phyloP scores from a whole-genome alignment of 208 protist species.

The Strigomonas oncopelti region DNA sequence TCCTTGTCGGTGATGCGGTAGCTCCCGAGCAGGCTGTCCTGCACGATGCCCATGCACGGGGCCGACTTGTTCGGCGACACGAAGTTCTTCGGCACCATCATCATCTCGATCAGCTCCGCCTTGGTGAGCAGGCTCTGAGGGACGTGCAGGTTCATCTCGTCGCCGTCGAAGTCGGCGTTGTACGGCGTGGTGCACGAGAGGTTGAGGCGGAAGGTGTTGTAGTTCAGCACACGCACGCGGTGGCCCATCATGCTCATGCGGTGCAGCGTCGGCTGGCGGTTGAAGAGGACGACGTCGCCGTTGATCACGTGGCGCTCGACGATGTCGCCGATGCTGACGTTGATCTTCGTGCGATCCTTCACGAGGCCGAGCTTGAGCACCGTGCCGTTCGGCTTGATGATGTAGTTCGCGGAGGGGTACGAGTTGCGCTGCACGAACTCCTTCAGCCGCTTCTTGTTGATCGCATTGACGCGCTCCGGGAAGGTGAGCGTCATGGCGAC shows the following conservation, averaged over 20 bases:
- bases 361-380: slow-evolving; percentile 91
- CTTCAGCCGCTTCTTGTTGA: slow-evolving; percentile 96
- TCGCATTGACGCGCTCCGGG: slow-evolving; percentile 98
- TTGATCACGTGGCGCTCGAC: slow-evolving; percentile 98
- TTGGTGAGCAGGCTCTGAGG: slow-evolving; percentile 97
- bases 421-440: slow-evolving; percentile 90
- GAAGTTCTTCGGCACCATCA: slow-evolving; percentile 99
- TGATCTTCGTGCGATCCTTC: slow-evolving; percentile 75
- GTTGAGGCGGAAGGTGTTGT: slow-evolving; percentile 99
- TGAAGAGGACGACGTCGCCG: slow-evolving; percentile 99
- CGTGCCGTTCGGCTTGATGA: slow-evolving; percentile 82
- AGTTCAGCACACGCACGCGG: slow-evolving; percentile 95
- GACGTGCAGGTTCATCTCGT: slow-evolving; percentile 99
- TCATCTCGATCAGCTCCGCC: slow-evolving; percentile 96
- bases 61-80: slow-evolving; percentile 98
- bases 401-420: slow-evolving; percentile 97
- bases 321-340: slow-evolving; percentile 88
- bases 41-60: slow-evolving; percentile 99
- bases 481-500: slow-evolving; percentile 99
- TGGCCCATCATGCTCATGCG: slow-evolving; percentile 99
- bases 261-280: slow-evolving; percentile 99
- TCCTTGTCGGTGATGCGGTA: slow-evolving; percentile 94
- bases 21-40: slow-evolving; percentile 97
- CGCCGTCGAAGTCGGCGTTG: slow-evolving; percentile 99
- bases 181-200: slow-evolving; percentile 99